Conservation (phyloP, 106 monocot genomes). For the Phalaenopsis aphrodite region DNA sequence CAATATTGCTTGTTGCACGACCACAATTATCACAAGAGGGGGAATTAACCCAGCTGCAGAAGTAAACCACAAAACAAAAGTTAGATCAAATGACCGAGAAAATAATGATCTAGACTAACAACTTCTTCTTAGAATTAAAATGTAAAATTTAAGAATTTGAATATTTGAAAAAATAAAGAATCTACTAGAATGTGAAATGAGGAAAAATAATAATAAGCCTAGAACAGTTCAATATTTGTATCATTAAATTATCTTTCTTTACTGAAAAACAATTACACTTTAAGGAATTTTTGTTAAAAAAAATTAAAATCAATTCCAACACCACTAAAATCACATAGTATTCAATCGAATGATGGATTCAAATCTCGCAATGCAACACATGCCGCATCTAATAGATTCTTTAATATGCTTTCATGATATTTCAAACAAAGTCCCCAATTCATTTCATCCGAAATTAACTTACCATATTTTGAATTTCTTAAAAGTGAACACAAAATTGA, state of each 20-base stretch:
- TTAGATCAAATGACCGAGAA: neutral
- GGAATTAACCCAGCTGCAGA: constrained; percentile 79
- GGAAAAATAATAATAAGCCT: neutral
- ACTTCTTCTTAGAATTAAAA: neutral
- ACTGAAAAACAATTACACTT: neutral
- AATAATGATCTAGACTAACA: neutral
- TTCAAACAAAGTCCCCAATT: neutral
- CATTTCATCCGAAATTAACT: neutral
- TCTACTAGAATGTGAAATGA: neutral
- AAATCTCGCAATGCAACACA: neutral
- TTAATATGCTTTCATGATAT: neutral
- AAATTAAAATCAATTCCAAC: neutral
- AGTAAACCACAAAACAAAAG: neutral
- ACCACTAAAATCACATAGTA: too few relatives aligned
- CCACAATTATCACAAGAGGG: constrained; percentile 72
- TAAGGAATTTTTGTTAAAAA: neutral
- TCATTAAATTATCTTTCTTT: neutral
- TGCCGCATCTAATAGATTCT: neutral
- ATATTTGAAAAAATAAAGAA: neutral
- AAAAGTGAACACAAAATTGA: neutral
- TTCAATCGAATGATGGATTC: neutral
- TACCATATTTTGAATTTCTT: neutral
- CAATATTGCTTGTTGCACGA: constrained; percentile 41
- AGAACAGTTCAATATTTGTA: neutral
- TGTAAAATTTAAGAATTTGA: neutral